A percentile compares a stretch with the other conserved stretches of the same genome.
These are phyloP conservation scores for Kuraishia capsulata DNA, from an alignment of 805 yeast genomes.

Conservation along the genomic window DNA sequence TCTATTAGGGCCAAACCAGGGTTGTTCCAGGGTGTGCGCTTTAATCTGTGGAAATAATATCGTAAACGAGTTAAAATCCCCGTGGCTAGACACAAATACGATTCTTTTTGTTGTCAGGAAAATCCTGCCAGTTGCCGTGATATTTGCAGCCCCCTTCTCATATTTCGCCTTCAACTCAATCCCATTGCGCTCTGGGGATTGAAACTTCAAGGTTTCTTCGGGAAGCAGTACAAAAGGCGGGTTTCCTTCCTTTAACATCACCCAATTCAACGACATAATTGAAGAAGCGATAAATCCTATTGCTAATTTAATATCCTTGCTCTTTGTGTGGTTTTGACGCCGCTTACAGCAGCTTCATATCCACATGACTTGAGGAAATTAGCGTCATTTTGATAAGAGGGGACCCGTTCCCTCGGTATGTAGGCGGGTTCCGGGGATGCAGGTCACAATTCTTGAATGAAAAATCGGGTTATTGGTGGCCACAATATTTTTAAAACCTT, in stretches of 20 bases:
- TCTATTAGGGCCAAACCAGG: slow-evolving; percentile 47
- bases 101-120: slow-evolving; percentile 33
- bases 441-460: too few relatives aligned
- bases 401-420: too few relatives aligned
- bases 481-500: too few relatives aligned
- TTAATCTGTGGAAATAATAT: slow-evolving; percentile 21
- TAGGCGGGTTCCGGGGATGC: too few relatives aligned
- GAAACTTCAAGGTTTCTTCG: slow-evolving; percentile 10
- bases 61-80: slow-evolving; percentile 32
- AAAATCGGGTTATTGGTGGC: too few relatives aligned
- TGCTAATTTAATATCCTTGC: too few relatives aligned
- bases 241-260: slow-evolving; percentile 9
- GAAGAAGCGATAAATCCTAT: too few relatives aligned
- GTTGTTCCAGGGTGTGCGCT: slow-evolving; percentile 31
- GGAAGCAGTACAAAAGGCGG: slow-evolving; percentile 18
- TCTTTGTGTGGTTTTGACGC: too few relatives aligned
- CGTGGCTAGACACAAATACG: slow-evolving; percentile 29
- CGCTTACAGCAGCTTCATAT: too few relatives aligned
- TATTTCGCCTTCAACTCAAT: slow-evolving; percentile 5
- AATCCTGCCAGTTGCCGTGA: slow-evolving; percentile 22
- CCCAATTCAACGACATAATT: slow-evolving; percentile 22
- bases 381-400: too few relatives aligned
- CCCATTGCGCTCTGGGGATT: slow-evolving; percentile 8
- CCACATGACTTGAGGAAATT: too few relatives aligned
- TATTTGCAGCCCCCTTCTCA: slow-evolving; percentile 11